Conservation (phyloP, 1,139 yeast species). For the Nakaseomyces glabratus region DNA sequence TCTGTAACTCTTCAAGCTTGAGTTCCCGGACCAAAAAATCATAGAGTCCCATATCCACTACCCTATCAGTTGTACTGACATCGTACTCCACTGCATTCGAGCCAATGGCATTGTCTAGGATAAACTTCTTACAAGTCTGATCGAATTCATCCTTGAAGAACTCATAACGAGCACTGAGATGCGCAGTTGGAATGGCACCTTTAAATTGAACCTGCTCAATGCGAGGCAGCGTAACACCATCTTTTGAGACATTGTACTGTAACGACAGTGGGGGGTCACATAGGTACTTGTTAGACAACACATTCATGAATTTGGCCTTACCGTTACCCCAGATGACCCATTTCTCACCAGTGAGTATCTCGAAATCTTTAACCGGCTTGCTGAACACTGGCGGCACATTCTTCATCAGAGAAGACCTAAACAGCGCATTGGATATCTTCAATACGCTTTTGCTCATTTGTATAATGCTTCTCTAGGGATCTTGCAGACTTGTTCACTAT, state of each 20-base stretch:
- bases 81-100: conserved; percentile 24
- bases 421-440: conserved; percentile 21
- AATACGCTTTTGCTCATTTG: too few relatives aligned
- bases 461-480: too few relatives aligned
- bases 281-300: conserved; percentile 22
- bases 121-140: conserved; percentile 57
- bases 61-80: conserved; percentile 23
- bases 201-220: conserved; percentile 48
- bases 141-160: conserved; percentile 77
- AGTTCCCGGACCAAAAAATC: conserved; percentile 41
- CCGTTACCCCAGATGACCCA: conserved; percentile 31
- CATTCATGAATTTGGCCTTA: conserved; percentile 23
- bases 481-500: too few relatives aligned
- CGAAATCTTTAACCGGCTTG: conserved; percentile 25
- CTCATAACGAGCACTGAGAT: conserved; percentile 84
- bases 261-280: conserved; percentile 24
- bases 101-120: conserved; percentile 34
- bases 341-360: conserved; percentile 24
- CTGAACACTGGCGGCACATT: conserved; percentile 21
- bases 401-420: conserved; percentile 22
- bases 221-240: background rate
- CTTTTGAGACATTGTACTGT: conserved; percentile 15
- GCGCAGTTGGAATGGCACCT: conserved; percentile 60
- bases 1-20: conserved; percentile 46
- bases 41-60: conserved; percentile 33